phyloP scores from a whole-genome alignment of 2,329 filamentous ascomycete species.

The Aspergillus clavatus region DNA sequence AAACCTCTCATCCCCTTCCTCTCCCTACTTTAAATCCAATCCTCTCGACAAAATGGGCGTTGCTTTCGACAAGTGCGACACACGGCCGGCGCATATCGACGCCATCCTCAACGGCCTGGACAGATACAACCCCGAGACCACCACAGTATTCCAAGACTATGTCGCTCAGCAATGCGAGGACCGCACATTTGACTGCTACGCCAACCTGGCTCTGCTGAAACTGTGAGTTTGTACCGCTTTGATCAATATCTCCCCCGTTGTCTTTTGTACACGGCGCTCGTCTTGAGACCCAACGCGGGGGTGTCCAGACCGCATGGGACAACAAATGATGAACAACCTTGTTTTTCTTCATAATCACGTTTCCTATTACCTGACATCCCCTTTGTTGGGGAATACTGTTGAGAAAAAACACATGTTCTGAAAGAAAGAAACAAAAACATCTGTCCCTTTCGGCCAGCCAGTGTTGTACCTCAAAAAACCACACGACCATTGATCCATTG shows the following conservation, averaged over 20 bases:
- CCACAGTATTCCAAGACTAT: conserved; percentile 88
- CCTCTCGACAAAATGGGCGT: conserved; percentile 24
- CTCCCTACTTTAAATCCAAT: neutral
- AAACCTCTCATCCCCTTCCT: conserved; percentile 1
- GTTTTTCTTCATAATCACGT: conserved; percentile 60
- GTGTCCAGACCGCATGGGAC: conserved; percentile 4
- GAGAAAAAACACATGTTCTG: conserved; percentile 72
- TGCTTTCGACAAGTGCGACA: conserved; percentile 79
- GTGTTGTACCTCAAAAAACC: too few species aligned
- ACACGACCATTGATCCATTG: too few species aligned
- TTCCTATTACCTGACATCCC: conserved; percentile 93
- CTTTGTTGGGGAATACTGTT: conserved; percentile 52
- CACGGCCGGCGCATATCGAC: conserved; percentile 87
- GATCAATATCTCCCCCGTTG: conserved; percentile 13
- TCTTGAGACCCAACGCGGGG: conserved; percentile 2
- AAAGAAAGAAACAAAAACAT: conserved; percentile 35
- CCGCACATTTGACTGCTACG: conserved; percentile 91
- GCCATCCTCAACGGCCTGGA: conserved; percentile 94
- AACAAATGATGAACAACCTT: conserved; percentile 66
- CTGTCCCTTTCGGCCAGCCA: neutral
- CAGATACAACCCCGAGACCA: conserved; percentile 97
- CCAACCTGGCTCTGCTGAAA: conserved; percentile 92
- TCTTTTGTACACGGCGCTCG: neutral
- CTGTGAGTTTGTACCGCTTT: conserved; percentile 62
- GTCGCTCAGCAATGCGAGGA: conserved; percentile 91